Evolutionary conservation across 257 asterid species (phyloP), one percentile per base, ranked within the genome.

Genomic region (Scutellaria galericulata): DNA sequence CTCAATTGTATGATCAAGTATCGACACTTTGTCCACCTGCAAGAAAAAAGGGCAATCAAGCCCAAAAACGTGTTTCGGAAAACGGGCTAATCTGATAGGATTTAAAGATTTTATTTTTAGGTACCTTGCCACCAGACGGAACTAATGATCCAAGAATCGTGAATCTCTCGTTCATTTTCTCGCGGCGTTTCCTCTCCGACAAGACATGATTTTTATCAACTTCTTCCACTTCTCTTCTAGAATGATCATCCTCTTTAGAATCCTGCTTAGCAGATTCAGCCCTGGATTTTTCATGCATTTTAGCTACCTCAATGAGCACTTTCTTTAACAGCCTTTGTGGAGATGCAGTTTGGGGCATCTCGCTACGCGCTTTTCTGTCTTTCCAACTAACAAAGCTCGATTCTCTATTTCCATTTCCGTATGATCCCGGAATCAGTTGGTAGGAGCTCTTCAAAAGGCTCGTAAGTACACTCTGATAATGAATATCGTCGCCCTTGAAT

Each of bases 61-160:
- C 13, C 51, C 64, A 42, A 10, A 8, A 54, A 18, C 7, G 1
- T 53, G 35, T 18, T 53, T 20, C 59, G 8, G 4, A 24, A 13
- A 11, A 74, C 18, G 7, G 69, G 48, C 50, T 64, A 66, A 50
- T 56, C 24, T 27, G n/a, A 67, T 70, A 18, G 35, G 6, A 1
- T 52, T 52, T 20, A 65, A 31, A 52, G 6, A 10, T 3, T 24
- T 0, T 0, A 24, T 24, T 2, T 45, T 44, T 41, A 64, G 70
- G 71, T 79, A 93, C 98, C 97, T 93, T 93, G 83, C 93, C 90
- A 77, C 89, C 79, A 13, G 92, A 84, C 27, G 98, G 98, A 48
- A 93, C 85, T 56, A 93, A 68, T 24, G 97, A 91, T 66, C 86
- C 86, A 39, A 93, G 96, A 74, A 85, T 81, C 62, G 58, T 65